These are phyloP conservation scores for Trichoderma guizhouense DNA, from an alignment of 2,329 filamentous ascomycete genomes.

Conservation along the genomic window DNA sequence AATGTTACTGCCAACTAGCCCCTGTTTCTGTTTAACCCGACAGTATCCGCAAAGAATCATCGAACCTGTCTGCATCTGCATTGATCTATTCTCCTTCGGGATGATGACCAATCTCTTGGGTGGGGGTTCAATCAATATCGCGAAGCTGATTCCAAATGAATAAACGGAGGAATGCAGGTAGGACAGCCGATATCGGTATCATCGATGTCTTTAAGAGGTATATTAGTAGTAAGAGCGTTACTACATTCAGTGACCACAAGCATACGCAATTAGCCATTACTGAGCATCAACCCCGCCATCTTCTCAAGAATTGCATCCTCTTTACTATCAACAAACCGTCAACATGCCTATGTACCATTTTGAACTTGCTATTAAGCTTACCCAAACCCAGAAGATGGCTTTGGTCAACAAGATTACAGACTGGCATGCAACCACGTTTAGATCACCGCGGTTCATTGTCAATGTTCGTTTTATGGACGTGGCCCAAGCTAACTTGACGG, in stretches of 20 bases:
- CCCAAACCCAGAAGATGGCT: constrained; percentile 14
- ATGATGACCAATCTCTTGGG: neutral
- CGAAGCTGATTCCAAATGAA: neutral
- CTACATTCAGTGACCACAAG: neutral
- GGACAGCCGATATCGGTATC: constrained; percentile 9
- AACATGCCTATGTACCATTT: constrained; percentile 17
- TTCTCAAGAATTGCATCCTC: neutral
- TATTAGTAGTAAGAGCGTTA: neutral
- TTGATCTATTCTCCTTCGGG: neutral
- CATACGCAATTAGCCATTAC: neutral
- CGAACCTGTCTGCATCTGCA: neutral
- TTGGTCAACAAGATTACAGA: constrained; percentile 15
- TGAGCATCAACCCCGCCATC: neutral
- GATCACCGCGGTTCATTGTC: constrained; percentile 17
- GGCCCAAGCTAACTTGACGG: neutral
- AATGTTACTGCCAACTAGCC: neutral
- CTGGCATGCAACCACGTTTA: constrained; percentile 19
- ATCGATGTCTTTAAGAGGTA: neutral
- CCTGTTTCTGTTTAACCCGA: neutral
- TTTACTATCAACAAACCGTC: neutral
- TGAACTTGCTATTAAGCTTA: constrained; percentile 15
- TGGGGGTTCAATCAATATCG: neutral
- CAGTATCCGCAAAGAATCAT: neutral
- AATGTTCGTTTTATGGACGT: constrained; percentile 19
- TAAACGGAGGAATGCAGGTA: neutral